A percentile compares a stretch with the other conserved stretches of the same genome.
Conservation (phyloP, 345 rosid species). For the Syzygium grande region DNA sequence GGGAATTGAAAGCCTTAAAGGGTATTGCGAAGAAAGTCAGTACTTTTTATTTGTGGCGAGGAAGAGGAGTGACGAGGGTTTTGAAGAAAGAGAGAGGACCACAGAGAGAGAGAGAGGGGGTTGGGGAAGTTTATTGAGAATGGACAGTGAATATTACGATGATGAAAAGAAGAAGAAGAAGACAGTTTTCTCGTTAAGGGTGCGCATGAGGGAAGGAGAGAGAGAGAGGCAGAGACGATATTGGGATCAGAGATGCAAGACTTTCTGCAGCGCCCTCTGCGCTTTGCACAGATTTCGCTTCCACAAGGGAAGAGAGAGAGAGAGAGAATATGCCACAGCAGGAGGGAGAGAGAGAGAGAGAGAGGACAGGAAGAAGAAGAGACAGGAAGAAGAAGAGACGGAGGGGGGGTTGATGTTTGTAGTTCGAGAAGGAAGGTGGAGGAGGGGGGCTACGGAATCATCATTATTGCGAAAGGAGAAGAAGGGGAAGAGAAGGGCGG, state of each 20-base stretch:
- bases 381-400: too few species aligned
- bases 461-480: conserved; percentile 4
- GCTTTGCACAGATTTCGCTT: neutral
- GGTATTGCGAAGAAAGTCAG: neutral
- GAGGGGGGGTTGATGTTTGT: neutral
- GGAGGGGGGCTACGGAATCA: conserved; percentile 21
- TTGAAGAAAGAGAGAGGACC: neutral
- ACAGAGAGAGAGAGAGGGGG: neutral
- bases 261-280: neutral
- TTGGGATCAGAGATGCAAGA: conserved; percentile 10
- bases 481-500: conserved; percentile 12
- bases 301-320: neutral
- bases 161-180: neutral
- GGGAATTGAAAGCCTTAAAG: neutral
- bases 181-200: neutral
- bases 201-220: neutral
- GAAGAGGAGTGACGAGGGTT: neutral
- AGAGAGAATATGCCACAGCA: neutral
- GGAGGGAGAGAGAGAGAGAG: neutral
- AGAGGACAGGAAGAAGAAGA: neutral
- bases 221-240: neutral
- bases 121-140: neutral
- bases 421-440: neutral
- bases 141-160: neutral
- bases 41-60: neutral